Evolutionary conservation across 495 filamentous ascomycete genomes (phyloP).

Genomic region (Trichoderma reesei): DNA sequence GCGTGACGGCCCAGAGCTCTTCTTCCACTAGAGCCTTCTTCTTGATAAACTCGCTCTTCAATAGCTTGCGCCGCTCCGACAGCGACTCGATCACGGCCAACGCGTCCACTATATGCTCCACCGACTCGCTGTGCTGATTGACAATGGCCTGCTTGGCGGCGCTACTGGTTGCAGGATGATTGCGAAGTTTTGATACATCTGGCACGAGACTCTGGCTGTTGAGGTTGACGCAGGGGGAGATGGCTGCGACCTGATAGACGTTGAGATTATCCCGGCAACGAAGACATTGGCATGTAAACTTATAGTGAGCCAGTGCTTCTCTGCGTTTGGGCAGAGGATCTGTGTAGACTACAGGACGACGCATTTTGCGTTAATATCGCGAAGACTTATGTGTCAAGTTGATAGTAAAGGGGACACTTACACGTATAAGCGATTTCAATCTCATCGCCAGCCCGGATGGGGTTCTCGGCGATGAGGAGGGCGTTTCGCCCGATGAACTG

Average conservation of each 20-base stretch:
- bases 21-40: conserved; percentile 28
- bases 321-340: conserved; percentile 23
- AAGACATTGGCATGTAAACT: conserved; percentile 33
- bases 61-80: conserved; percentile 12
- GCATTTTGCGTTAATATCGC: too few species aligned
- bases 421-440: conserved; percentile 43
- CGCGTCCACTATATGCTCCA: neutral
- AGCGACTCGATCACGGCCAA: neutral
- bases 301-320: conserved; percentile 27
- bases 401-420: conserved; percentile 18
- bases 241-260: conserved; percentile 32
- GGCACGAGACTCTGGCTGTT: conserved; percentile 26
- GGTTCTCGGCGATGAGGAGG: conserved; percentile 27
- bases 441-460: conserved; percentile 37
- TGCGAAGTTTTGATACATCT: conserved; percentile 20
- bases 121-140: neutral
- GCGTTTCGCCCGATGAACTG: conserved; percentile 34
- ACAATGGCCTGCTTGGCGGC: neutral
- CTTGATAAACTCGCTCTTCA: conserved; percentile 23
- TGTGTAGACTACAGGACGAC: conserved; percentile 23
- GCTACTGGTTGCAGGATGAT: conserved; percentile 13
- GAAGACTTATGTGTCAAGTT: too few species aligned
- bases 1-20: conserved; percentile 32
- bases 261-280: conserved; percentile 34
- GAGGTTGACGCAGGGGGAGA: conserved; percentile 26